These are phyloP conservation scores for Dothiorella sarmentorum DNA, from an alignment of 2,329 filamentous ascomycete genomes.

Conservation along the genomic window DNA sequence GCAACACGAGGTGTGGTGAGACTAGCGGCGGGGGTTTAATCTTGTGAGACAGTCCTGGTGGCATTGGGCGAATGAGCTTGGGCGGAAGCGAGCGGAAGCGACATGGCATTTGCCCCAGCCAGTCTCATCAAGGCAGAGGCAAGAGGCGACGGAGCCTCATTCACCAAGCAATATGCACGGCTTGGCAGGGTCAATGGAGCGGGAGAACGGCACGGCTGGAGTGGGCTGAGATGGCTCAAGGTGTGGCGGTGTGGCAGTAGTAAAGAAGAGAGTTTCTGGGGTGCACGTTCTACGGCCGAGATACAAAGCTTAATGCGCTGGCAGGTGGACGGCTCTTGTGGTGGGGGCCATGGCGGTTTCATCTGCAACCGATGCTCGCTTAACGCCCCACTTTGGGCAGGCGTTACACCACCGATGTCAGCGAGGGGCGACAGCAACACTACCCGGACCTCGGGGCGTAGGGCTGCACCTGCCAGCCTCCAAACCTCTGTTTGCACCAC, in stretches of 20 bases:
- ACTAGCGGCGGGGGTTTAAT: too few relatives aligned
- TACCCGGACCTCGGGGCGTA: neutral
- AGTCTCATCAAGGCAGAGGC: neutral
- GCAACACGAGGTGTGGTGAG: too few relatives aligned
- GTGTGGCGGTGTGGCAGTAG: too few relatives aligned
- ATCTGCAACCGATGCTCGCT: neutral
- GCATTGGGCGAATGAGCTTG: neutral
- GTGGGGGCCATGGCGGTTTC: neutral
- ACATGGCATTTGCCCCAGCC: neutral
- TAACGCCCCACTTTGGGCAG: conserved; percentile 4
- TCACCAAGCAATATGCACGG: neutral
- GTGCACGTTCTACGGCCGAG: neutral
- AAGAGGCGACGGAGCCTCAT: neutral
- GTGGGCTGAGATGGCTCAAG: too few relatives aligned
- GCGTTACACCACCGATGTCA: neutral
- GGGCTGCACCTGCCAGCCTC: neutral
- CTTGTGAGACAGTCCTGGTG: too few relatives aligned
- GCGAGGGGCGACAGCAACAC: too few relatives aligned
- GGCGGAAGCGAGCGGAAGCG: neutral
- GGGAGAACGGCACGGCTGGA: neutral
- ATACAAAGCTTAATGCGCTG: neutral
- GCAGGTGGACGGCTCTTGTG: neutral
- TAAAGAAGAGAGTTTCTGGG: too few relatives aligned
- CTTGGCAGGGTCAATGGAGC: too few relatives aligned
- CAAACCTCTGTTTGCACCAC: neutral